phyloP scores from a whole-genome alignment of 192 early-diverging fungal species.

The Entomortierella parvispora region DNA sequence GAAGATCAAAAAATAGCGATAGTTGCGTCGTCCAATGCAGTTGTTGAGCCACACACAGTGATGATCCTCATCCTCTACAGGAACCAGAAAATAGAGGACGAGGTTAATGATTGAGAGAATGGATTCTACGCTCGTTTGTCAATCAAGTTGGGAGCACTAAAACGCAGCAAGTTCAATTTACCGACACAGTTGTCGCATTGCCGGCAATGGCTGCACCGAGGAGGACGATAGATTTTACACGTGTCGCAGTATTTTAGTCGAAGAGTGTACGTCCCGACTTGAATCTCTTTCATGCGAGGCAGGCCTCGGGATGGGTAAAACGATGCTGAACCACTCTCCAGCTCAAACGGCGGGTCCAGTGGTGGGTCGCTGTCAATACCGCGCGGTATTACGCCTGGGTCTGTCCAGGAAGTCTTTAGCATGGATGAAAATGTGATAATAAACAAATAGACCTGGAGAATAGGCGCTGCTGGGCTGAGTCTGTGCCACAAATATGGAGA shows the following conservation, averaged over 20 bases:
- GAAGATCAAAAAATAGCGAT: conserved; percentile 86
- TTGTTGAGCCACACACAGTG: conserved; percentile 97
- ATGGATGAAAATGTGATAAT: conserved; percentile 71
- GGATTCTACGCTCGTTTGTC: neutral
- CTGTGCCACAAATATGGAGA: conserved; percentile 73
- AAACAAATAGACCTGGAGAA: conserved; percentile 75
- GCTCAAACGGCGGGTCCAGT: conserved; percentile 62
- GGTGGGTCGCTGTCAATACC: conserved; percentile 69
- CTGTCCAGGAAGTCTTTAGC: conserved; percentile 80
- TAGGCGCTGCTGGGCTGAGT: conserved; percentile 67
- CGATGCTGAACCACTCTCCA: conserved; percentile 41
- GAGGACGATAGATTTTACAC: conserved; percentile 89
- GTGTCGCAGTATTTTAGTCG: conserved; percentile 91
- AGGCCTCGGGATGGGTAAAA: conserved; percentile 50
- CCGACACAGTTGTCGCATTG: conserved; percentile 93
- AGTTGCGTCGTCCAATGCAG: conserved; percentile 89
- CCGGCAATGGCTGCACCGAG: conserved; percentile 87
- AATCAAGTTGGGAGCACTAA: too few relatives aligned
- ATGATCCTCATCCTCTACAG: conserved; percentile 81
- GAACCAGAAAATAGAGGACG: conserved; percentile 5
- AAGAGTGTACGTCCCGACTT: conserved; percentile 68
- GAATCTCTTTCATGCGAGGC: conserved; percentile 64
- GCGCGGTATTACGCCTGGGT: conserved; percentile 79
- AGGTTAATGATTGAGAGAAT: neutral
- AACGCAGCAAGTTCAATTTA: too few relatives aligned